A percentile compares a stretch with the other conserved stretches of the same genome.
phyloP scores from a whole-genome alignment of 495 filamentous ascomycete genomes.

The Chaetomidium leptoderma region DNA sequence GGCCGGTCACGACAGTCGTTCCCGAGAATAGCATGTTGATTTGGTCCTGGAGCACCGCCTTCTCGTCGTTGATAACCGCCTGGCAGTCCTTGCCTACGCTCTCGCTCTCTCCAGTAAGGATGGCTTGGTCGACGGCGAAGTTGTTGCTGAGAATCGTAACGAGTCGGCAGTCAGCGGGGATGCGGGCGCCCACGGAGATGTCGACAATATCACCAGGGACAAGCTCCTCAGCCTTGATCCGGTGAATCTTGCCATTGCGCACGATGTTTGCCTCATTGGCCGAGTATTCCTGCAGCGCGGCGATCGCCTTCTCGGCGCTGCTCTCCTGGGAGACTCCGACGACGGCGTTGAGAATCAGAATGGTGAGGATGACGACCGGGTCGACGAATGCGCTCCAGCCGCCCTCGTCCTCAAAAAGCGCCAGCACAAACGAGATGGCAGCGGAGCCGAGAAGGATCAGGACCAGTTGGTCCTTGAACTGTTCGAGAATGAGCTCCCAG shows the following conservation, averaged over 20 bases:
- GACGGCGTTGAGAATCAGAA: constrained; percentile 91
- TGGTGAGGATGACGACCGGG: constrained; percentile 93
- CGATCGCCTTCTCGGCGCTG: constrained; percentile 97
- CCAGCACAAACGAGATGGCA: constrained; percentile 88
- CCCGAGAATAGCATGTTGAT: constrained; percentile 98
- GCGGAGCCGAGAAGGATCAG: constrained; percentile 92
- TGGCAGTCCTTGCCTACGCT: constrained; percentile 82
- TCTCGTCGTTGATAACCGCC: constrained; percentile 62
- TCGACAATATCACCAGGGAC: constrained; percentile 93
- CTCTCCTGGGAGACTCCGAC: constrained; percentile 98
- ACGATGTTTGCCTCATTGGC: constrained; percentile 95
- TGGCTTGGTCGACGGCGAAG: constrained; percentile 93
- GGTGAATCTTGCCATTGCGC: constrained; percentile 67
- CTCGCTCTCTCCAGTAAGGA: constrained; percentile 96
- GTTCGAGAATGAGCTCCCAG: constrained; percentile 94
- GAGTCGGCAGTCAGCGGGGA: constrained; percentile 94
- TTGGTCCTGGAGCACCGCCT: constrained; percentile 96
- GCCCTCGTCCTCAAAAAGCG: constrained; percentile 86
- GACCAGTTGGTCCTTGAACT: constrained; percentile 99
- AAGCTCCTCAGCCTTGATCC: constrained; percentile 88
- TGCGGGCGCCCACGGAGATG: constrained; percentile 84
- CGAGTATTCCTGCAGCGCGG: constrained; percentile 97
- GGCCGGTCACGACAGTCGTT: constrained; percentile 92
- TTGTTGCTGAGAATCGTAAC: constrained; percentile 93
- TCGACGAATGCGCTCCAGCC: constrained; percentile 99